Evolutionary conservation across 805 yeast genomes (phyloP).

Genomic region (Grigorovia humatica): DNA sequence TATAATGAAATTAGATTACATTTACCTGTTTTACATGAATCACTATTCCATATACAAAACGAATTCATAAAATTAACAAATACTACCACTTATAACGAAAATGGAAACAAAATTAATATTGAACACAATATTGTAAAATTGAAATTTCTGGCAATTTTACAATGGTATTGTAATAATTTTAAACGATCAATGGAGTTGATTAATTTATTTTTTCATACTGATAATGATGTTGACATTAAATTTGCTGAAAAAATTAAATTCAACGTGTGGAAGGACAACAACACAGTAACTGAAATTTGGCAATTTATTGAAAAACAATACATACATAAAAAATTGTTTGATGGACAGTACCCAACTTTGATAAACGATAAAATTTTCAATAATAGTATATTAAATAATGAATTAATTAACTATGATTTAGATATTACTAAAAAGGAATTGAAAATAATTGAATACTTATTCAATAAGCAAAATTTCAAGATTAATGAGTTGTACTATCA

Average conservation of each 20-base stretch:
- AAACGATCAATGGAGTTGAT: not conserved
- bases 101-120: not conserved
- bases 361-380: conserved; percentile 5
- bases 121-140: not conserved
- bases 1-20: conserved; percentile 10
- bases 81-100: not conserved
- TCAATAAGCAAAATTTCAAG: conserved; percentile 11
- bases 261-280: conserved; percentile 13
- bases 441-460: conserved; percentile 15
- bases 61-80: not conserved
- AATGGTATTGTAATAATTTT: not conserved
- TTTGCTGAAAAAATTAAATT: conserved; percentile 15
- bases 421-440: conserved; percentile 9
- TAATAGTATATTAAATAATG: conserved; percentile 12
- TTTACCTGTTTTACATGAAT: conserved; percentile 7
- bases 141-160: not conserved
- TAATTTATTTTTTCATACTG: conserved; percentile 1
- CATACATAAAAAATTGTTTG: conserved; percentile 16
- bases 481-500: not conserved
- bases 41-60: conserved; percentile 1
- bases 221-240: conserved; percentile 15
- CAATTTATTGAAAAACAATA: conserved; percentile 17
- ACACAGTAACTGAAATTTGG: conserved; percentile 12
- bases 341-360: conserved; percentile 17
- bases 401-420: conserved; percentile 8